phyloP scores from a whole-genome alignment of 257 asterid genomes.

The Verbena officinalis region DNA sequence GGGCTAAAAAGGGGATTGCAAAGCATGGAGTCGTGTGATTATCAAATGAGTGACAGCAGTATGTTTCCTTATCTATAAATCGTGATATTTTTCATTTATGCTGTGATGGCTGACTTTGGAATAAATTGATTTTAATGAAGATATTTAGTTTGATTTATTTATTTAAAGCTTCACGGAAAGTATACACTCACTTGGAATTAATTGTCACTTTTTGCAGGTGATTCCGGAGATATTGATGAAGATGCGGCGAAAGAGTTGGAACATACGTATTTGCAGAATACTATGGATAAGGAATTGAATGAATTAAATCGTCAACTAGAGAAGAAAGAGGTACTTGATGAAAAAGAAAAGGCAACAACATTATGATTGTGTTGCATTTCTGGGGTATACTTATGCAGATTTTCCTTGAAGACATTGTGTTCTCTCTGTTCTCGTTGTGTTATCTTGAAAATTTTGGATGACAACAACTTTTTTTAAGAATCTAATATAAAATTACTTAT shows the following conservation, averaged over 20 bases:
- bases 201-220: slow-evolving; percentile 56
- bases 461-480: background rate
- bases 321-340: slow-evolving; percentile 78
- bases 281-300: slow-evolving; percentile 86
- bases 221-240: slow-evolving; percentile 82
- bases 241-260: slow-evolving; percentile 94
- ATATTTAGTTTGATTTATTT: slow-evolving; percentile 10
- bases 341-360: too few relatives aligned
- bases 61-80: slow-evolving; percentile 33
- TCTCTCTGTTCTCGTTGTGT: too few relatives aligned
- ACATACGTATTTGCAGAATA: slow-evolving; percentile 89
- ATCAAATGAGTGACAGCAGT: slow-evolving; percentile 93
- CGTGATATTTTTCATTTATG: slow-evolving; percentile 10
- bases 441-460: too few relatives aligned
- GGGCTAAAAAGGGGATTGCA: slow-evolving; percentile 91
- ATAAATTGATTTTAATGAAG: background rate
- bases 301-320: slow-evolving; percentile 86
- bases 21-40: slow-evolving; percentile 88
- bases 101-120: background rate
- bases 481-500: slow-evolving; percentile 24
- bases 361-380: background rate
- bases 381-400: background rate
- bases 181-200: slow-evolving; percentile 5
- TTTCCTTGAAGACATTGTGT: too few relatives aligned
- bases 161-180: background rate